These are phyloP conservation scores for Aspergillus texensis DNA, from an alignment of 2,329 filamentous ascomycete genomes.

Conservation along the genomic window DNA sequence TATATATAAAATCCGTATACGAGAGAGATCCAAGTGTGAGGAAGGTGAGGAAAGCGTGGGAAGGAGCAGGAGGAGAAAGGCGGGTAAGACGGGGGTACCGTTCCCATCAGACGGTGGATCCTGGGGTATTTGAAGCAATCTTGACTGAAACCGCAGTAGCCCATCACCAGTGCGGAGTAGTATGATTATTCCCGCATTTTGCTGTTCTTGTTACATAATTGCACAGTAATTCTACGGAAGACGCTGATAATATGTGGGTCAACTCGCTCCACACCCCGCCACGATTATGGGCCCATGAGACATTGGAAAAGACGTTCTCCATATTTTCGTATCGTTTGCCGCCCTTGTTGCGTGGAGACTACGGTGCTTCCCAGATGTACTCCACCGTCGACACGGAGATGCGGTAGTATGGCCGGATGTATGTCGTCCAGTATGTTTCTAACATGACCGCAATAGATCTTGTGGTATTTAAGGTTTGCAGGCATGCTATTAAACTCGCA, in stretches of 20 bases:
- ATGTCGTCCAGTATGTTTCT: background rate
- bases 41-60: background rate
- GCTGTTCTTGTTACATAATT: background rate
- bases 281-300: background rate
- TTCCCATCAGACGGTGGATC: background rate
- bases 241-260: background rate
- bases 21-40: background rate
- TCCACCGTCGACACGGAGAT: background rate
- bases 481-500: background rate
- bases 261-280: background rate
- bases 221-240: background rate
- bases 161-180: background rate
- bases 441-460: background rate
- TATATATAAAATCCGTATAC: background rate
- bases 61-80: background rate
- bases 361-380: background rate
- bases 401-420: background rate
- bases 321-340: background rate
- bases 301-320: background rate
- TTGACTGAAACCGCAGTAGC: background rate
- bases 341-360: background rate
- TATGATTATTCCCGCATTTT: background rate
- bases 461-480: background rate
- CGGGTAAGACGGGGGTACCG: background rate
- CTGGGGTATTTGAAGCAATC: background rate